Base-by-base conservation (phyloP, 257 asterid genomes). In the Solanum appendiculatum region DNA sequence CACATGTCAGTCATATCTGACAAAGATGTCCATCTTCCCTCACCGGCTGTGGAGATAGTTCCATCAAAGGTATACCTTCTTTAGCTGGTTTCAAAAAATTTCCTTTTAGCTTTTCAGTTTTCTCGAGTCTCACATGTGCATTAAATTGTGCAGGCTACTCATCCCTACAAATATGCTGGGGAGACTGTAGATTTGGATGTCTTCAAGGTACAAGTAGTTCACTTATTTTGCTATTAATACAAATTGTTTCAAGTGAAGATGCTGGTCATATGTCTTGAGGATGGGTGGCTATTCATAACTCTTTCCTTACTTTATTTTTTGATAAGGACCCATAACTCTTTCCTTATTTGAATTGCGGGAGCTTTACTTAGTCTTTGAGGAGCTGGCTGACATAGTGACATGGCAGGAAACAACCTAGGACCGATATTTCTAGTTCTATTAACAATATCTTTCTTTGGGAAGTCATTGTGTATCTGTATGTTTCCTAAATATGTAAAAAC, bases 31-130 rank as follows among this genome's bases (percentile, higher is more conserved):
- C 90, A 84, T 88, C 89, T 88, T 86, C 88, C 90, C 86, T 88
- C 89, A 54, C 92, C 89, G 11, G 92, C 90, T 83, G 92, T 90
- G 36, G 92, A 90, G 86, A 88, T 90, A 86, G 87, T 90, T 54
- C 92, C 92, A 64, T 90, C 90, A 69, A 90, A 90, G 89, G 90
- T 88, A 56, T 48, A 25, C 60, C 29, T 72, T 69, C 16, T 14
- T 56, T 58, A 34, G 39, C 15, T 34, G 14, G 60, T 81, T 70
- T 46, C 56, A 31, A 27, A 75, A 54, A 15, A 31, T 27, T 81
- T 0, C 68, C 69, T 48, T 81, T 48, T 33, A 33, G 68, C 56
- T 44, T 85, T 70, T 33, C 20, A 72, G 82, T 23, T 72, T 34
- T 86, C 87, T 51, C 34, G 58, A 9, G 84, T 81, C 31, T 51